phyloP scores from a whole-genome alignment of 139 green algal species.

The Chlorella sorokiniana region DNA sequence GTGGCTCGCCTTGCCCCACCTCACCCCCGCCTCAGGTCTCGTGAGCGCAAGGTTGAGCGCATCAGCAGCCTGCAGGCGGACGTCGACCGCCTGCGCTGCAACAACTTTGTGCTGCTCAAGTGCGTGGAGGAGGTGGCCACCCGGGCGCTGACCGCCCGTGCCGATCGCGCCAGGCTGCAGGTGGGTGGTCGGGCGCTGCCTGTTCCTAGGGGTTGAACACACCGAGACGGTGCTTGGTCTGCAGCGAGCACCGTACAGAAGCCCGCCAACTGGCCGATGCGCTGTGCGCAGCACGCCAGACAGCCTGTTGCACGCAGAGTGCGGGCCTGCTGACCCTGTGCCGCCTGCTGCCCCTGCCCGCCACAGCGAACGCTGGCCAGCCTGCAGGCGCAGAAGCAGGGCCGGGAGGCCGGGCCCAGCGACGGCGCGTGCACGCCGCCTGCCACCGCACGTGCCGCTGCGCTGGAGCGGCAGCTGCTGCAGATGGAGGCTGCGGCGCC shows the following conservation, averaged over 20 bases:
- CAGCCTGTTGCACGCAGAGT: not conserved
- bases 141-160: constrained; percentile 29
- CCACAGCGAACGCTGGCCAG: not conserved
- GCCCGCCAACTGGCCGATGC: too few species aligned
- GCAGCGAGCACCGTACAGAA: too few species aligned
- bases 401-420: not conserved
- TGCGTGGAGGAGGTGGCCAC: constrained; percentile 42
- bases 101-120: constrained; percentile 47
- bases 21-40: not conserved
- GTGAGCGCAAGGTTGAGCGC: constrained; percentile 37
- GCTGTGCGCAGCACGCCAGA: not conserved
- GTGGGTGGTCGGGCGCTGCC: not conserved
- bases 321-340: not conserved
- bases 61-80: constrained; percentile 19
- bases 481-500: constrained; percentile 6
- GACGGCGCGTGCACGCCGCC: not conserved
- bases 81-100: constrained; percentile 25
- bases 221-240: not conserved
- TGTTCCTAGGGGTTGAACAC: not conserved
- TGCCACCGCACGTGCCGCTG: not conserved
- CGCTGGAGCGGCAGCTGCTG: constrained; percentile 10
- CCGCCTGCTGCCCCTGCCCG: not conserved
- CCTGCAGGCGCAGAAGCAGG: not conserved
- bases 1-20: not conserved
- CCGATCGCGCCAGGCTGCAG: not conserved